A percentile compares a stretch with the other conserved stretches of the same genome.
Conservation (phyloP, 768 basidiomycete species). For the Termitomyces sp. region DNA sequence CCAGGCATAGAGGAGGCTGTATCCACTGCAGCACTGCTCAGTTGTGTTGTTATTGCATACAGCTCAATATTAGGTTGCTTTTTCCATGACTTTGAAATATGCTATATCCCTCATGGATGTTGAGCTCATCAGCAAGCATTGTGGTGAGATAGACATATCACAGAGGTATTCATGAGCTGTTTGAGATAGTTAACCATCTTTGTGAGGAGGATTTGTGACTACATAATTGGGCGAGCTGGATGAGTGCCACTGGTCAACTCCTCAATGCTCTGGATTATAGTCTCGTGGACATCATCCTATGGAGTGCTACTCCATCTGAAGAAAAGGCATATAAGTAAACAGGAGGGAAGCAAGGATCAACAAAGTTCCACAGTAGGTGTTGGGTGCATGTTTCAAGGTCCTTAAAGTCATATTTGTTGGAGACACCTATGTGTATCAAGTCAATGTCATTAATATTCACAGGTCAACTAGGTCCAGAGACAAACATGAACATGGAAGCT, state of each 20-base stretch:
- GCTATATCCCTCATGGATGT: conserved; percentile 63
- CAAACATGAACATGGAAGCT: too few species aligned
- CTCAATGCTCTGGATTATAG: conserved; percentile 31
- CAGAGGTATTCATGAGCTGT: conserved; percentile 57
- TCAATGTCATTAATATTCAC: too few species aligned
- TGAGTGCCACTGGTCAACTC: conserved; percentile 58
- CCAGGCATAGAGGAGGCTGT: too few species aligned
- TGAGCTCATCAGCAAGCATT: conserved; percentile 68
- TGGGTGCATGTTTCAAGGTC: conserved; percentile 69
- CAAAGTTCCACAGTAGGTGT: conserved; percentile 63
- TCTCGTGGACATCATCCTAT: conserved; percentile 7
- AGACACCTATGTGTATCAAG: too few species aligned
- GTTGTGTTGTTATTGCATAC: too few species aligned
- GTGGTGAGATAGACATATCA: conserved; percentile 71
- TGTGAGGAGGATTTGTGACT: conserved; percentile 53
- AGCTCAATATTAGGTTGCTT: conserved; percentile 40
- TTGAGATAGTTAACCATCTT: conserved; percentile 58
- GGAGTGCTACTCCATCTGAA: conserved; percentile 10
- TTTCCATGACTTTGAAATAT: conserved; percentile 72
- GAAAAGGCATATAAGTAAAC: conserved; percentile 32
- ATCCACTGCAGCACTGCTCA: too few species aligned
- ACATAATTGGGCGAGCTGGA: conserved; percentile 67
- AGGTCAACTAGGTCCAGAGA: too few species aligned
- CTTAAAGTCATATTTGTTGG: too few species aligned
- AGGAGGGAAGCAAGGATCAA: conserved; percentile 42